Conservation (phyloP, 768 basidiomycete genomes). For the Termitomyces sp. region DNA sequence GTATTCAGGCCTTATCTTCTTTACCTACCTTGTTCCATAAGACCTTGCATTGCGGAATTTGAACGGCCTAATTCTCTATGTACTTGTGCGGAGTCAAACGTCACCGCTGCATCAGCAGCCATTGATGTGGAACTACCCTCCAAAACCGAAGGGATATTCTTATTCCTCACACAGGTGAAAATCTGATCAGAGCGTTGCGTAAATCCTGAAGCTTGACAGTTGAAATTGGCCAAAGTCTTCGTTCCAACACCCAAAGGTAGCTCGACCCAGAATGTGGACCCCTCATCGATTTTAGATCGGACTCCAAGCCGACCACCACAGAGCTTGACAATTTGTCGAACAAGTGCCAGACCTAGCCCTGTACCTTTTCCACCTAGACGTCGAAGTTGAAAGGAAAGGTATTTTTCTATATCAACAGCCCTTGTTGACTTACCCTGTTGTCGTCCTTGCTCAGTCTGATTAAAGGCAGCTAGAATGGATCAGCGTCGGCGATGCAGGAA, state of each 20-base stretch:
- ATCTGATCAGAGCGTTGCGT: constrained; percentile 13
- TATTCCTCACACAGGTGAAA: constrained; percentile 12
- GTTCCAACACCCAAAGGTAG: constrained; percentile 71
- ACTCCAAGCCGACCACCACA: constrained; percentile 72
- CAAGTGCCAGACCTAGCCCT: constrained; percentile 70
- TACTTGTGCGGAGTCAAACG: constrained; percentile 20
- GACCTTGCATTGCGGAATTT: constrained; percentile 49
- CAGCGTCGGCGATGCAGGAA: neutral
- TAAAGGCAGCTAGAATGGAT: constrained; percentile 52
- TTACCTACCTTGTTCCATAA: constrained; percentile 57
- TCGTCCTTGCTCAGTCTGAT: constrained; percentile 72
- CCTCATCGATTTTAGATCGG: constrained; percentile 55
- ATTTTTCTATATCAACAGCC: neutral
- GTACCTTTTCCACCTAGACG: constrained; percentile 57
- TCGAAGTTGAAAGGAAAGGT: constrained; percentile 4
- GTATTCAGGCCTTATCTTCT: neutral
- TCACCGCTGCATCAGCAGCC: constrained; percentile 21
- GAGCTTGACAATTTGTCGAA: constrained; percentile 73
- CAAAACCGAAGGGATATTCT: constrained; percentile 13
- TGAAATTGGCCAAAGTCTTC: constrained; percentile 31
- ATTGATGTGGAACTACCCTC: constrained; percentile 20
- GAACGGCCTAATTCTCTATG: constrained; percentile 24
- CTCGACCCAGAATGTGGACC: constrained; percentile 89
- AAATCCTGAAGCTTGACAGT: constrained; percentile 11
- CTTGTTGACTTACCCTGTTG: constrained; percentile 43